A percentile compares a stretch with the other conserved stretches of the same genome.
These are phyloP conservation scores for Fusarium protoensiforme DNA, from an alignment of 2,329 filamentous ascomycete species.

Conservation along the genomic window DNA sequence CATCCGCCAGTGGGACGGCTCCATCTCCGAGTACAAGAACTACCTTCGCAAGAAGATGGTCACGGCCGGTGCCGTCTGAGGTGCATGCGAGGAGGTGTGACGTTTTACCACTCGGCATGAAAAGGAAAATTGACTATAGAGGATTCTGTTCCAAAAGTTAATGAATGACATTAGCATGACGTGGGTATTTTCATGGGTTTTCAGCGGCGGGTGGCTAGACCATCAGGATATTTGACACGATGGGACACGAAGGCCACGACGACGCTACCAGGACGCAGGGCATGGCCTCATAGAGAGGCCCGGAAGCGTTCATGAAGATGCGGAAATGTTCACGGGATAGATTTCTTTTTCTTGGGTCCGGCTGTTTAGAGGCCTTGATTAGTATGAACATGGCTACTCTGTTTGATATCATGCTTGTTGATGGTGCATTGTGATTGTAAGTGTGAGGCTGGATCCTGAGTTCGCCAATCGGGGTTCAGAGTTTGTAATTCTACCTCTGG, in stretches of 20 bases:
- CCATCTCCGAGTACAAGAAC: constrained; percentile 97
- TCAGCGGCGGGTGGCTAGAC: constrained; percentile 41
- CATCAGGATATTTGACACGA: constrained; percentile 42
- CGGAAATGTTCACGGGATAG: constrained; percentile 49
- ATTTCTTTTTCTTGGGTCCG: constrained; percentile 45
- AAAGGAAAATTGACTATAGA: constrained; percentile 46
- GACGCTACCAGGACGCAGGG: constrained; percentile 45
- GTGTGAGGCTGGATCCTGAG: not conserved
- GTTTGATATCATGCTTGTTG: not conserved
- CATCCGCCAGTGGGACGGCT: constrained; percentile 87
- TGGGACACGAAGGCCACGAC: constrained; percentile 37
- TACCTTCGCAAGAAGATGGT: constrained; percentile 99
- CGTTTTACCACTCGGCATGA: constrained; percentile 33
- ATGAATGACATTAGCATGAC: constrained; percentile 39
- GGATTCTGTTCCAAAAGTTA: constrained; percentile 44
- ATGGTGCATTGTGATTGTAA: not conserved
- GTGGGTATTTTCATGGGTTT: constrained; percentile 46
- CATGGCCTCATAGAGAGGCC: constrained; percentile 45
- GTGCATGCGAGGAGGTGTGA: constrained; percentile 20
- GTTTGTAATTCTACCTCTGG: not conserved
- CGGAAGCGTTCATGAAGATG: constrained; percentile 44
- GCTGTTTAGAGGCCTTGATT: constrained; percentile 38
- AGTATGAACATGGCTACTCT: constrained; percentile 38
- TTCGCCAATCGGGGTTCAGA: not conserved
- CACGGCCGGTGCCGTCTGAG: constrained; percentile 83